Percentiles rank a stretch among this genome's conserved stretches.
phyloP scores from a whole-genome alignment of 2,329 filamentous ascomycete species.

The Neurospora sp. region DNA sequence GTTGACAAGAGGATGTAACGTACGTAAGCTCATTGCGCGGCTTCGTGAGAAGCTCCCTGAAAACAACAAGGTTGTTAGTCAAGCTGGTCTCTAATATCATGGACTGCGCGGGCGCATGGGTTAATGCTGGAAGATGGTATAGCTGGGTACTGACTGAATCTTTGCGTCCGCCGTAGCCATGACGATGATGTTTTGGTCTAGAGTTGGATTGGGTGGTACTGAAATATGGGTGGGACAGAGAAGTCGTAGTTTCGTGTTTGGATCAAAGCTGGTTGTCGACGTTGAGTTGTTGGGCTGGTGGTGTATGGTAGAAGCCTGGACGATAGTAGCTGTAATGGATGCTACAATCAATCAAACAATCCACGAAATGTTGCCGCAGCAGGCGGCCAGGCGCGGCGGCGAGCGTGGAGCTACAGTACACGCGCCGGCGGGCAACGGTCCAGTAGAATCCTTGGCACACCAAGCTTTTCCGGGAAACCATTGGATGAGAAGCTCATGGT shows the following conservation, averaged over 20 bases:
- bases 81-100: background rate
- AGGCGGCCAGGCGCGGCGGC: background rate
- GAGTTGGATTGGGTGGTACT: background rate
- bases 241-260: background rate
- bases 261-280: background rate
- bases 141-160: slow-evolving; percentile 4
- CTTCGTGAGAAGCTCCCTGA: slow-evolving; percentile 80
- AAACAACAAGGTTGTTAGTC: slow-evolving; percentile 19
- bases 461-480: background rate
- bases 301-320: background rate
- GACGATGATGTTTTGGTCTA: background rate
- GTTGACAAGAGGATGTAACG: slow-evolving; percentile 26
- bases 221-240: background rate
- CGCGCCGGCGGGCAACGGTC: background rate
- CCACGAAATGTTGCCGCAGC: background rate
- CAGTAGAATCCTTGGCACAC: too few species aligned
- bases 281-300: background rate
- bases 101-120: background rate
- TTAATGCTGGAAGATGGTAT: background rate
- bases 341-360: background rate
- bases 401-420: background rate
- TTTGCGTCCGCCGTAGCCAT: slow-evolving; percentile 22
- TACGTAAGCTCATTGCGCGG: slow-evolving; percentile 87
- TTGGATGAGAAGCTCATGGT: background rate
- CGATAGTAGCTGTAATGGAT: background rate